These are phyloP conservation scores for Kalanchoe fedtschenkoi DNA, from an alignment of 164 flowering plant genomes.

Conservation along the genomic window DNA sequence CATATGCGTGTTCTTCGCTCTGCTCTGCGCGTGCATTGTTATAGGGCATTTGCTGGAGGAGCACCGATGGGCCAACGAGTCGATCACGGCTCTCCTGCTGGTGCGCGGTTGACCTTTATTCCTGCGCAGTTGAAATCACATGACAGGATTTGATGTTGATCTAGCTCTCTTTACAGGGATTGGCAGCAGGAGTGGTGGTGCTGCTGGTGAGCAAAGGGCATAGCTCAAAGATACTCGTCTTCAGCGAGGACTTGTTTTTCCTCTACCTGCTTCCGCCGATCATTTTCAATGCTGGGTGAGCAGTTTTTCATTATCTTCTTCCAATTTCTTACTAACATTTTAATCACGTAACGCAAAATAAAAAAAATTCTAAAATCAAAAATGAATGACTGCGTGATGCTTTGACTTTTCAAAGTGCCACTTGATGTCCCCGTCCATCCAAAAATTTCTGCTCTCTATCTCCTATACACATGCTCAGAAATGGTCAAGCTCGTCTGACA, in stretches of 20 bases:
- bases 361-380: too few species aligned
- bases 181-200: slow-evolving; percentile 41
- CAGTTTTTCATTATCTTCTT: neutral
- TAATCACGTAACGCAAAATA: too few species aligned
- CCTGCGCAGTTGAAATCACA: neutral
- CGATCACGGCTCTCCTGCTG: slow-evolving; percentile 47
- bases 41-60: slow-evolving; percentile 53
- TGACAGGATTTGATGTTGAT: neutral
- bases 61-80: slow-evolving; percentile 55
- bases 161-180: slow-evolving; percentile 38
- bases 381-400: too few species aligned
- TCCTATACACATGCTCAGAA: too few species aligned
- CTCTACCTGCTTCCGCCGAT: slow-evolving; percentile 60
- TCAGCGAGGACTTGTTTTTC: slow-evolving; percentile 53
- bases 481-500: too few species aligned
- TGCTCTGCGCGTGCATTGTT: slow-evolving; percentile 46
- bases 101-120: slow-evolving; percentile 14
- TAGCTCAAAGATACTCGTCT: slow-evolving; percentile 28
- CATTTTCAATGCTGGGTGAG: slow-evolving; percentile 68
- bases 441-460: too few species aligned
- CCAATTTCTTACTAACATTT: too few species aligned
- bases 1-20: slow-evolving; percentile 28
- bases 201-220: slow-evolving; percentile 33
- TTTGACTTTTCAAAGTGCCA: too few species aligned
- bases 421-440: too few species aligned